A percentile compares a stretch with the other conserved stretches of the same genome.
These are phyloP conservation scores for Nothophoma quercina DNA, from an alignment of 2,329 filamentous ascomycete species.

Conservation along the genomic window DNA sequence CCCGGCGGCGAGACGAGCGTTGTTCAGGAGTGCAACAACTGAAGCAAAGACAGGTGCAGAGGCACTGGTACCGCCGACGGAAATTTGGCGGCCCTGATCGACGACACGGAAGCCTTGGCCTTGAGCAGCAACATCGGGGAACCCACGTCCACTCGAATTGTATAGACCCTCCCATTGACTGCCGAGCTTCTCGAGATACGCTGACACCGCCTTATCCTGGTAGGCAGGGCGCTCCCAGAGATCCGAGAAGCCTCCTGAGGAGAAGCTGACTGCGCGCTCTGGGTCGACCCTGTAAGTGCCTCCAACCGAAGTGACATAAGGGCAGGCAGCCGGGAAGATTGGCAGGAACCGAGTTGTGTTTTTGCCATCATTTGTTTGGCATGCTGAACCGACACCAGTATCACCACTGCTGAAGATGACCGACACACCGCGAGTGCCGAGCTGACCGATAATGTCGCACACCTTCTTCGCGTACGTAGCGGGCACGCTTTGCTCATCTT, in stretches of 20 bases:
- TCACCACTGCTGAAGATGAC: conserved; percentile 52
- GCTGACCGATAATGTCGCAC: conserved; percentile 50
- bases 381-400: conserved; percentile 52
- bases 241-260: conserved; percentile 57
- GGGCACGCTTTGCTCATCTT: conserved; percentile 51
- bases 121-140: conserved; percentile 56
- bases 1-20: conserved; percentile 45
- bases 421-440: conserved; percentile 51
- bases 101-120: conserved; percentile 46
- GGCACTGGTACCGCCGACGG: conserved; percentile 49
- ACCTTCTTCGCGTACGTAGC: conserved; percentile 47
- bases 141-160: conserved; percentile 53
- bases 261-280: conserved; percentile 51
- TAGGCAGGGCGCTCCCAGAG: conserved; percentile 53
- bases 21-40: conserved; percentile 49
- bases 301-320: conserved; percentile 57
- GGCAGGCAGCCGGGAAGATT: conserved; percentile 57
- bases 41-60: conserved; percentile 51
- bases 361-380: conserved; percentile 56
- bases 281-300: conserved; percentile 52
- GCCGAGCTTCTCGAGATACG: conserved; percentile 52
- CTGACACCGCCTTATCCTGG: conserved; percentile 52
- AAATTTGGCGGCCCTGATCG: conserved; percentile 41
- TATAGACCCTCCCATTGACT: conserved; percentile 52
- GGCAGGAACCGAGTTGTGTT: conserved; percentile 54